Conservation (phyloP, 768 basidiomycete genomes). For the Kwoniella dejecticola region DNA sequence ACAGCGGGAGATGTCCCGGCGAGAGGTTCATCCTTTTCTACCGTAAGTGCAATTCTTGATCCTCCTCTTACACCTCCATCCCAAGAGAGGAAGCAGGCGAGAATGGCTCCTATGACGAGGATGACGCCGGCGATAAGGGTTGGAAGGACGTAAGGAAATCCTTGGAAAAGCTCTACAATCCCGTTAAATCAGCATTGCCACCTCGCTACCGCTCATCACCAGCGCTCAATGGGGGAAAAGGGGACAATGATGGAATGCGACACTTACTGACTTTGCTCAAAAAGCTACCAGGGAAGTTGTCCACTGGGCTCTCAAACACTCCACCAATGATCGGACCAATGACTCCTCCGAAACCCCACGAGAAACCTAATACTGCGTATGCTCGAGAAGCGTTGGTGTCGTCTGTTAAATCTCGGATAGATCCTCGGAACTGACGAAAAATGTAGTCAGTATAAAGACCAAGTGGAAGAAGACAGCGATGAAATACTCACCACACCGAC, state of each 20-base stretch:
- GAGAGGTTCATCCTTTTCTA: slow-evolving; percentile 65
- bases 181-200: neutral
- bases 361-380: slow-evolving; percentile 93
- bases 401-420: slow-evolving; percentile 84
- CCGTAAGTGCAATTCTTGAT: slow-evolving; percentile 77
- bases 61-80: slow-evolving; percentile 86
- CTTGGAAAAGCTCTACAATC: slow-evolving; percentile 64
- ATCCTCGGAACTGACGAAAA: slow-evolving; percentile 63
- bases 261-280: slow-evolving; percentile 58
- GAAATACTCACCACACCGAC: slow-evolving; percentile 74
- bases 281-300: slow-evolving; percentile 82
- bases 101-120: slow-evolving; percentile 75
- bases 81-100: slow-evolving; percentile 82
- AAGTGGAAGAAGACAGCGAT: neutral
- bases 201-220: no score
- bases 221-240: neutral
- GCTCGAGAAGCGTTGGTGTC: slow-evolving; percentile 89
- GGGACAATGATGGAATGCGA: no score
- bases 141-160: slow-evolving; percentile 88
- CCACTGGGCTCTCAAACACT: slow-evolving; percentile 63
- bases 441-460: neutral
- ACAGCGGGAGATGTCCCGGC: slow-evolving; percentile 11
- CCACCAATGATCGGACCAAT: slow-evolving; percentile 59
- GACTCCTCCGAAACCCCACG: slow-evolving; percentile 91
- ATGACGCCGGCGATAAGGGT: slow-evolving; percentile 75